These are phyloP conservation scores for Hemileia vastatrix DNA, from an alignment of 1,284 basidiomycete genomes.

Conservation along the genomic window DNA sequence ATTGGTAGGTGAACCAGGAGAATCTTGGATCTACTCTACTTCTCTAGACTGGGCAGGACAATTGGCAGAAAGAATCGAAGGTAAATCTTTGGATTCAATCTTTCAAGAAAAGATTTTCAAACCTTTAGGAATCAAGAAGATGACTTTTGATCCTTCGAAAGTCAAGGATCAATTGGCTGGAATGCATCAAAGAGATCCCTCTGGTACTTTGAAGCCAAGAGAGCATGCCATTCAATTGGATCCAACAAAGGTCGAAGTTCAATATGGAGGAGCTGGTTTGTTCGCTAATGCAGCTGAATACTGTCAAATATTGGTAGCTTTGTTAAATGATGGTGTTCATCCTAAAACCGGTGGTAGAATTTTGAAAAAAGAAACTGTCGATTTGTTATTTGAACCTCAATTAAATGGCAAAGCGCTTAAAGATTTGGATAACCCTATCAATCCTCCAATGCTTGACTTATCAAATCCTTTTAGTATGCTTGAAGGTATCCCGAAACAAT, in stretches of 20 bases:
- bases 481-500: too few species aligned
- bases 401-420: conserved; percentile 22
- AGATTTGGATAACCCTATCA: too few species aligned
- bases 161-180: conserved; percentile 23
- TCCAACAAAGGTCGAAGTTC: conserved; percentile 27
- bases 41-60: conserved; percentile 31
- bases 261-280: conserved; percentile 30
- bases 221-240: conserved; percentile 26
- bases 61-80: conserved; percentile 27
- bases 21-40: conserved; percentile 28
- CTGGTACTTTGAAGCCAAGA: conserved; percentile 22
- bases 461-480: too few species aligned
- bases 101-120: conserved; percentile 30
- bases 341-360: conserved; percentile 27
- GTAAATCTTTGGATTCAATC: conserved; percentile 26
- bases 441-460: too few species aligned
- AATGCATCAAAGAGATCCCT: conserved; percentile 23
- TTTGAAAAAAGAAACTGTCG: conserved; percentile 24
- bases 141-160: conserved; percentile 25
- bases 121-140: conserved; percentile 29
- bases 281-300: conserved; percentile 29
- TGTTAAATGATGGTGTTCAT: conserved; percentile 29
- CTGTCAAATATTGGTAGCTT: conserved; percentile 26
- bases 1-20: conserved; percentile 27
- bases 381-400: conserved; percentile 26